Evolutionary conservation across 306 rosid genomes (phyloP).

Genomic region (Oemleria cerasiformis): DNA sequence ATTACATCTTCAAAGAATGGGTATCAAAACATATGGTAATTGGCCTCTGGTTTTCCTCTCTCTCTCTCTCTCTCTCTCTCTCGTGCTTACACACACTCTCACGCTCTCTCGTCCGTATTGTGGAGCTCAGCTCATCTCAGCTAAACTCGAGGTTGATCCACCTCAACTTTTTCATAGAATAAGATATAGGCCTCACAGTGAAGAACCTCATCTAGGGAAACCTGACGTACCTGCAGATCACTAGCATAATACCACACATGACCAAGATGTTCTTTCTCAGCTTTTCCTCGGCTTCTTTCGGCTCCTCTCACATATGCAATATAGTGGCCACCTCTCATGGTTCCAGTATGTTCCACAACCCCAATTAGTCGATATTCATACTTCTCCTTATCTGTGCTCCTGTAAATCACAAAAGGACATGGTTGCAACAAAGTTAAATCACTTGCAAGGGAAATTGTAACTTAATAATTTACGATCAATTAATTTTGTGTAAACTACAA

Average conservation of each 20-base stretch:
- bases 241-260: constrained; percentile 81
- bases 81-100: not conserved
- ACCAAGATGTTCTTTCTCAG: constrained; percentile 33
- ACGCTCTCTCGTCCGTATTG: not conserved
- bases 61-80: constrained; percentile 2
- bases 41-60: constrained; percentile 30
- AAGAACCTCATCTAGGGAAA: constrained; percentile 69
- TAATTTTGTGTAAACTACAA: not conserved
- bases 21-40: constrained; percentile 44
- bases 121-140: no score
- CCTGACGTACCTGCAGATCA: constrained; percentile 65
- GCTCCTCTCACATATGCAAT: constrained; percentile 84
- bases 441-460: not conserved
- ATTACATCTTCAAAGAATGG: constrained; percentile 54
- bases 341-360: constrained; percentile 79
- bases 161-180: constrained; percentile 68
- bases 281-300: constrained; percentile 46
- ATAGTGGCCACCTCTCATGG: constrained; percentile 94
- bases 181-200: constrained; percentile 79
- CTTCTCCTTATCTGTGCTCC: constrained; percentile 50
- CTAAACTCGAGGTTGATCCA: not conserved
- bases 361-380: constrained; percentile 67
- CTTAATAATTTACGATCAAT: not conserved
- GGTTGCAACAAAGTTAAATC: constrained; percentile 9
- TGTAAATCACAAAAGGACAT: constrained; percentile 25